Evolutionary conservation across 2,329 filamentous ascomycete genomes (phyloP).

Genomic region (Colletotrichum nymphaeae): DNA sequence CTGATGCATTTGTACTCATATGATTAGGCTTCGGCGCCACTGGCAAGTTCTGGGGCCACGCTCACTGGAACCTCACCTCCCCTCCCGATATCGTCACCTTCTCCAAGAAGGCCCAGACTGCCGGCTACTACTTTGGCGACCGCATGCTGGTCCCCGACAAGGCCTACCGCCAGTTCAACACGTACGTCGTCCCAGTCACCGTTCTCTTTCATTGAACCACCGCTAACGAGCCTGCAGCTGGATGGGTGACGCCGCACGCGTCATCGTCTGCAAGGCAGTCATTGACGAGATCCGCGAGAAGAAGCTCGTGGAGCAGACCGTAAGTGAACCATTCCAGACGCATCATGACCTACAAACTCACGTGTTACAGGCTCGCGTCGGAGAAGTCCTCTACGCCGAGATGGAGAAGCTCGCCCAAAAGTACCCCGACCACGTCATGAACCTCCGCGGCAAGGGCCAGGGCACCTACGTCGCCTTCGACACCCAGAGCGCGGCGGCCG

Average conservation of each 20-base stretch:
- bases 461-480: constrained; percentile 87
- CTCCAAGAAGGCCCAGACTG: constrained; percentile 87
- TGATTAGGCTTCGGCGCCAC: constrained; percentile 78
- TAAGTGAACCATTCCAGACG: constrained; percentile 22
- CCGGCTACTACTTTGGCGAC: constrained; percentile 85
- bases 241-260: constrained; percentile 85
- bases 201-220: too few species aligned
- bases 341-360: not conserved
- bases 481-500: constrained; percentile 74
- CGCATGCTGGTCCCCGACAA: constrained; percentile 81
- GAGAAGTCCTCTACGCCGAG: constrained; percentile 75
- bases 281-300: constrained; percentile 78
- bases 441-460: constrained; percentile 81
- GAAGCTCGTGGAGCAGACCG: constrained; percentile 73
- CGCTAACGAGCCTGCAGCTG: constrained; percentile 52
- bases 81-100: constrained; percentile 91
- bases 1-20: not conserved
- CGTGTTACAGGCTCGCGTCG: constrained; percentile 62
- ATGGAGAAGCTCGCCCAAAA: constrained; percentile 71
- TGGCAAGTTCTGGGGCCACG: constrained; percentile 88
- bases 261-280: constrained; percentile 82
- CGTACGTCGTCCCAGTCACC: constrained; percentile 43
- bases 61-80: constrained; percentile 79
- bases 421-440: constrained; percentile 77
- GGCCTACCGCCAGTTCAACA: constrained; percentile 89